These are phyloP conservation scores for Rhododendron williamsianum DNA, from an alignment of 148 eudicot genomes.

Conservation along the genomic window DNA sequence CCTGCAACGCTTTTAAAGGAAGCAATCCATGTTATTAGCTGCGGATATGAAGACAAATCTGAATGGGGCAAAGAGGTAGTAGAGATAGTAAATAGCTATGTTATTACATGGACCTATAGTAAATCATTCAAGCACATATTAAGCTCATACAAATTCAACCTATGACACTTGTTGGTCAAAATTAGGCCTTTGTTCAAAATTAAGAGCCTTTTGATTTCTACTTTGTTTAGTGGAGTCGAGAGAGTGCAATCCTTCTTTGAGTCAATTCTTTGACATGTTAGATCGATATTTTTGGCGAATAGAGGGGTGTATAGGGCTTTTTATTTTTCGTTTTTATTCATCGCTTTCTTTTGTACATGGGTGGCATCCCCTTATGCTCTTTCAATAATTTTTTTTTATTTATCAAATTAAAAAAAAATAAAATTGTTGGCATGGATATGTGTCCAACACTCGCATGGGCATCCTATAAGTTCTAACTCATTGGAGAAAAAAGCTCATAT, in stretches of 20 bases:
- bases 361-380: background rate
- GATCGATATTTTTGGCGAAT: background rate
- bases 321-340: too few species aligned
- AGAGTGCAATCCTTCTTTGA: background rate
- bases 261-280: background rate
- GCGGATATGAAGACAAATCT: slow-evolving; percentile 90
- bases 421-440: background rate
- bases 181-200: background rate
- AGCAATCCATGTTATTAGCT: slow-evolving; percentile 97
- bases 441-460: background rate
- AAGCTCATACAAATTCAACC: background rate
- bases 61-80: slow-evolving; percentile 99
- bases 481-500: background rate
- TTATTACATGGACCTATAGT: background rate
- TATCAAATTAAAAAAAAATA: too few species aligned
- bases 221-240: background rate
- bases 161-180: background rate
- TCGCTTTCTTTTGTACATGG: too few species aligned
- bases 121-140: background rate
- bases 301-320: background rate
- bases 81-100: background rate
- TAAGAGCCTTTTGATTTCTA: background rate
- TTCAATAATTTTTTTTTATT: background rate
- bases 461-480: background rate
- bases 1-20: slow-evolving; percentile 81